Evolutionary conservation across 2,329 filamentous ascomycete genomes (phyloP), one percentile per base, ranked within the genome.

Genomic region (Ascosphaera acerosa): DNA sequence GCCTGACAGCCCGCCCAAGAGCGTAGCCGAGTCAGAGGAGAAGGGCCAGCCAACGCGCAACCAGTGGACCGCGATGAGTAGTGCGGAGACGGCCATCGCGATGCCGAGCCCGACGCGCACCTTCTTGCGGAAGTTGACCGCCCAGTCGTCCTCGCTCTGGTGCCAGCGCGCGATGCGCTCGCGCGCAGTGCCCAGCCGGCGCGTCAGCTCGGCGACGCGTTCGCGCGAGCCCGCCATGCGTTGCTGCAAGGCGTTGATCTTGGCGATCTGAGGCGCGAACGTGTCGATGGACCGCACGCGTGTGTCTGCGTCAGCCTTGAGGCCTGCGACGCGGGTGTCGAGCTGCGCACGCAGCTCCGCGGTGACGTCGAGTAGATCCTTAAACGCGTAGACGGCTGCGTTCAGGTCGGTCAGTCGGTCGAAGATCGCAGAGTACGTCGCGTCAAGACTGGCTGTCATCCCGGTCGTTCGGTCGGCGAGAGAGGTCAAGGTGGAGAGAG

Each of bases 371-470:
- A 45, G 44, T 3, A 58, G 47, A 16, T 48, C 46, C 26, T 55
- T 49, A 34, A 59, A 55, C 4, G 46, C 48, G 51, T 41, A 38
- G n/a, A 59, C 50, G 0, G 50, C 51, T 6, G 47, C 42, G 30
- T 52, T 47, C 6, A 60, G 43, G 3, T 44, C 44, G 6, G 53
- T 49, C 20, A 56, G 40, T 30, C 53, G 55, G 35, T 58, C 53
- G 7, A 60, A 45, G 1, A 59, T 44, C 32, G 52, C 55, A 40
- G 59, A 59, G 38, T 59, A 60, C 1, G 54, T 54, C 37, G 55
- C 56, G 35, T 60, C 57, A 3, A 60, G 44, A 18, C 53, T 46
- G 29, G 54, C 51, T 14, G 56, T 58, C 27, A 56, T 49, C 23
- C 54, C 52, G 2, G 53, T 54, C 22, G 50, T 49, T 10, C 49